Evolutionary conservation across 805 yeast genomes (phyloP).

Genomic region (Candida tibetensis): DNA sequence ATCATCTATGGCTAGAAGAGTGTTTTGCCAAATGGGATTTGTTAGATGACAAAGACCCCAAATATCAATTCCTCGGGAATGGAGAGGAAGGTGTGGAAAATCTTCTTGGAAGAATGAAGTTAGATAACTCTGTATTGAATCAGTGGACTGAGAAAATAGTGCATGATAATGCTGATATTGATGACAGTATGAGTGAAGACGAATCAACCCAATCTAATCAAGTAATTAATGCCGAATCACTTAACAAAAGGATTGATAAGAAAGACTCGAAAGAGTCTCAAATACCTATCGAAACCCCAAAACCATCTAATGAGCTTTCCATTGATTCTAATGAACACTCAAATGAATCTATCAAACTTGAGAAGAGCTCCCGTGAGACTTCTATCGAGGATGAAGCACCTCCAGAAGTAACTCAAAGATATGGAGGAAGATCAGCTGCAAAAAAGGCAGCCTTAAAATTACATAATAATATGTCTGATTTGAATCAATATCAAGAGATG

Average conservation of each 20-base stretch:
- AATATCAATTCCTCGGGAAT: constrained; percentile 49
- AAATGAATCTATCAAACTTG: not conserved
- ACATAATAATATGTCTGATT: constrained; percentile 65
- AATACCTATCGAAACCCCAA: not conserved
- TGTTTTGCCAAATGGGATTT: constrained; percentile 60
- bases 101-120: constrained; percentile 51
- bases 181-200: constrained; percentile 28
- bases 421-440: constrained; percentile 54
- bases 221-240: not conserved
- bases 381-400: not conserved
- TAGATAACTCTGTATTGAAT: constrained; percentile 41
- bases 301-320: not conserved
- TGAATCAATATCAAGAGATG: constrained; percentile 58
- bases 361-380: not conserved
- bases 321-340: not conserved
- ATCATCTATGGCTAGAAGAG: constrained; percentile 88
- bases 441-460: constrained; percentile 62
- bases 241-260: no score
- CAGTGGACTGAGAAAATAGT: constrained; percentile 30
- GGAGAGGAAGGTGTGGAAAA: constrained; percentile 38
- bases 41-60: constrained; percentile 43
- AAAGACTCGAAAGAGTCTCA: not conserved
- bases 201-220: constrained; percentile 13
- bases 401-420: constrained; percentile 5
- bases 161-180: constrained; percentile 20